These are phyloP conservation scores for Arabidopsis arenosa DNA, from an alignment of 345 rosid species.

Conservation along the genomic window DNA sequence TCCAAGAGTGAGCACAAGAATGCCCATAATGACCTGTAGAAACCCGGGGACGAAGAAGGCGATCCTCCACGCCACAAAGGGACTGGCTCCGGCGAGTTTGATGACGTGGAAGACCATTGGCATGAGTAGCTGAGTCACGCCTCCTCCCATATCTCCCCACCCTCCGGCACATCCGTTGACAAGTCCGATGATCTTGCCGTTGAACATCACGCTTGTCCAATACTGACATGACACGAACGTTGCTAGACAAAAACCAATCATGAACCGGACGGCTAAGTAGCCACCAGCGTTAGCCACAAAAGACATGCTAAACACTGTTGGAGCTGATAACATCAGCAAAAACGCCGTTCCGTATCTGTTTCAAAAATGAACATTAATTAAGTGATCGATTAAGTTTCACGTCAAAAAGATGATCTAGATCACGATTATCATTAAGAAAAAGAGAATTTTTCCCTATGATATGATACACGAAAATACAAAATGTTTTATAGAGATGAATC, in stretches of 20 bases:
- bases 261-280: constrained; percentile 66
- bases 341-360: constrained; percentile 62
- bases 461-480: too few species aligned
- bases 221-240: constrained; percentile 85
- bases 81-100: constrained; percentile 54
- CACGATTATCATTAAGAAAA: too few species aligned
- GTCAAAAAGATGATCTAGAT: too few species aligned
- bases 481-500: too few species aligned
- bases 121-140: constrained; percentile 82
- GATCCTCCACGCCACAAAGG: constrained; percentile 83
- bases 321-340: constrained; percentile 71
- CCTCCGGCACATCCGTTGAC: constrained; percentile 83
- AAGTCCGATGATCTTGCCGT: constrained; percentile 72
- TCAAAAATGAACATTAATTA: not conserved
- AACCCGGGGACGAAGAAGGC: constrained; percentile 76
- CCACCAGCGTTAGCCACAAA: constrained; percentile 60
- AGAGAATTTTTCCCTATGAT: too few species aligned
- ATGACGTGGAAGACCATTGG: constrained; percentile 67
- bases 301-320: constrained; percentile 78
- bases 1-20: constrained; percentile 67
- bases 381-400: too few species aligned
- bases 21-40: constrained; percentile 64
- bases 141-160: constrained; percentile 92
- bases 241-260: constrained; percentile 87
- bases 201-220: constrained; percentile 89